Evolutionary conservation across 352 stramenopile species (phyloP), one percentile per base, ranked within the genome.

Genomic region (Peronospora destructor): DNA sequence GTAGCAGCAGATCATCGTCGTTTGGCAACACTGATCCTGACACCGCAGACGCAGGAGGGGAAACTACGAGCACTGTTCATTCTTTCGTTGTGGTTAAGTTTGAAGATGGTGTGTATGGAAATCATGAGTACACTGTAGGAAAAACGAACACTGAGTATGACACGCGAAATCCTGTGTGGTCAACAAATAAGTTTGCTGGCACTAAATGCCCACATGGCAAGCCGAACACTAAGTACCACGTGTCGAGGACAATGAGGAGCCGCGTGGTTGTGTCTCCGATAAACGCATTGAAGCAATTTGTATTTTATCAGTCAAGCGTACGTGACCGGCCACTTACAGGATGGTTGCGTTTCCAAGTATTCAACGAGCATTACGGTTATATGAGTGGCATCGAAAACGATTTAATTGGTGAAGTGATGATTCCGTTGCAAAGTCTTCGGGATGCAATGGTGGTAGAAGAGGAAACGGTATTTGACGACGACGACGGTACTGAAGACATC

Each of bases 61-160:
- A 71, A 26, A 38, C 34, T 12, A 59, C 13, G 12, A 64, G 40
- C 0, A 36, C 48, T 12, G 34, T 91, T 6, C 77, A 86, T 38
- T 51, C 80, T 6, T 93, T 89, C 35, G 79, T 87, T 6, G 66
- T 90, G 8, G 70, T 91, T 25, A 86, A 85, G 34, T 82, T 73
- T 44, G 78, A 72, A 17, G 72, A 86, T 21, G 63, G 68, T 35
- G 54, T 71, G 13, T 59, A 52, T 49, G 74, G 61, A 28, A 74
- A 70, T 14, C 63, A 74, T 5, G 80, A 88, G 33, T 73, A 66
- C 19, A 56, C 76, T 1, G 75, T 94, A 13, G 83, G 83, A 5
- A 83, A 80, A 57, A 94, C 83, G 1, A 94, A 94, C 54, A 94
- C 83, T 0, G 83, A 94, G 51, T 94, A 94, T 33, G 78, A 90